These are phyloP conservation scores for Lactarius vividus DNA, from an alignment of 768 basidiomycete species.

Conservation along the genomic window DNA sequence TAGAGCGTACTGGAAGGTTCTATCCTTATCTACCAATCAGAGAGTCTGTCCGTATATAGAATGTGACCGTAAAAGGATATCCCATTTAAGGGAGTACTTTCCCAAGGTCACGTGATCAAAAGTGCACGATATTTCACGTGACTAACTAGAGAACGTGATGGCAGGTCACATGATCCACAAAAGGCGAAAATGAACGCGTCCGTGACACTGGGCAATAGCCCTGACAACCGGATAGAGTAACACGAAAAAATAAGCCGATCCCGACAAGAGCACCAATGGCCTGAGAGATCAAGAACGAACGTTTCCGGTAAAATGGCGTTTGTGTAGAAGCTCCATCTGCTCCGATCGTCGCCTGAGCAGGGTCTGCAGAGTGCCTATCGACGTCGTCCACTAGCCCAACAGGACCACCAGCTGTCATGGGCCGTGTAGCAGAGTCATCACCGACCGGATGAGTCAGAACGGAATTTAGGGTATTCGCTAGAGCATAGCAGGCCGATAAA, in stretches of 20 bases:
- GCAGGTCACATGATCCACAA: no score
- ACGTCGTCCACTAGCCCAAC: not conserved
- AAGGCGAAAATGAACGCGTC: no score
- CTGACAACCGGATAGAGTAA: slow-evolving; percentile 64
- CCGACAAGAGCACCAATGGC: slow-evolving; percentile 49
- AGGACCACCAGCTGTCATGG: not conserved
- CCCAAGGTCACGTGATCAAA: no score
- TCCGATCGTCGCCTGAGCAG: not conserved
- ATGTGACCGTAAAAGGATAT: no score
- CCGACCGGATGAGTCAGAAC: not conserved
- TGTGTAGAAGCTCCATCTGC: slow-evolving; percentile 14
- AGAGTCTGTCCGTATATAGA: no score
- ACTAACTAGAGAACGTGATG: no score
- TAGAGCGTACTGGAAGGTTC: no score
- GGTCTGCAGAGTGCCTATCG: not conserved
- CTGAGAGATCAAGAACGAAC: slow-evolving; percentile 60
- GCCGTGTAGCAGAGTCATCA: not conserved
- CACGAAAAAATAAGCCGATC: slow-evolving; percentile 63
- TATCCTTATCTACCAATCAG: no score
- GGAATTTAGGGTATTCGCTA: not conserved
- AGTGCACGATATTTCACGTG: no score
- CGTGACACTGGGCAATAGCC: slow-evolving; percentile 65
- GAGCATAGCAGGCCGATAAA: not conserved
- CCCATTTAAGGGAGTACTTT: no score
- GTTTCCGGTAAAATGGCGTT: slow-evolving; percentile 56